phyloP scores from a whole-genome alignment of 2,329 filamentous ascomycete species.

The Colletotrichum sidae region DNA sequence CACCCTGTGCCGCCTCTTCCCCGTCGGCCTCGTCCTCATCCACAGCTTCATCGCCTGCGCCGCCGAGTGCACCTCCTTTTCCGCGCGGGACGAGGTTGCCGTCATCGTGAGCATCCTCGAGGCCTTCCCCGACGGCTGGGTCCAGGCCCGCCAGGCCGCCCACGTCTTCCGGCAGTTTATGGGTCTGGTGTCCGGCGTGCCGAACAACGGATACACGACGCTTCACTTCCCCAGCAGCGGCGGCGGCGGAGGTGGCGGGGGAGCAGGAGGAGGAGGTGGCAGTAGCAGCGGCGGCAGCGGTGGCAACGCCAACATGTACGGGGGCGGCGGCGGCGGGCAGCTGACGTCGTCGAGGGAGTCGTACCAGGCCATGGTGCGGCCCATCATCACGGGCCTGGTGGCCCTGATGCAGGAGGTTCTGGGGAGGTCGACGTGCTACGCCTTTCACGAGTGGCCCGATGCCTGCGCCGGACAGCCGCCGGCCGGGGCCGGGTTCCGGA shows the following conservation, averaged over 20 bases:
- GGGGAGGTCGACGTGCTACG: constrained; percentile 47
- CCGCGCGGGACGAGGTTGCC: constrained; percentile 49
- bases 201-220: constrained; percentile 37
- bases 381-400: constrained; percentile 40
- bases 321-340: constrained; percentile 17
- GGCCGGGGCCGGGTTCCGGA: constrained; percentile 17
- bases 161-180: constrained; percentile 49
- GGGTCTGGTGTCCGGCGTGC: constrained; percentile 37
- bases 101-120: constrained; percentile 50
- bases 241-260: not conserved
- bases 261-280: not conserved
- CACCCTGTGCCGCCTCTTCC: constrained; percentile 53
- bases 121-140: constrained; percentile 52
- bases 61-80: constrained; percentile 41
- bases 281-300: not conserved
- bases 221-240: constrained; percentile 35
- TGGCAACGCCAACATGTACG: constrained; percentile 17
- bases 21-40: constrained; percentile 52
- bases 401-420: constrained; percentile 47
- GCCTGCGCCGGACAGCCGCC: constrained; percentile 28
- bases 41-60: constrained; percentile 50
- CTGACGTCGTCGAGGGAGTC: constrained; percentile 36
- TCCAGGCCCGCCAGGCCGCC: constrained; percentile 48
- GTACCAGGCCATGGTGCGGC: constrained; percentile 38
- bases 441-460: constrained; percentile 38